Percentiles rank a stretch among this genome's conserved stretches.
These are phyloP conservation scores for Tolypocladium guangdongense DNA, from an alignment of 2,329 filamentous ascomycete genomes.

Conservation along the genomic window DNA sequence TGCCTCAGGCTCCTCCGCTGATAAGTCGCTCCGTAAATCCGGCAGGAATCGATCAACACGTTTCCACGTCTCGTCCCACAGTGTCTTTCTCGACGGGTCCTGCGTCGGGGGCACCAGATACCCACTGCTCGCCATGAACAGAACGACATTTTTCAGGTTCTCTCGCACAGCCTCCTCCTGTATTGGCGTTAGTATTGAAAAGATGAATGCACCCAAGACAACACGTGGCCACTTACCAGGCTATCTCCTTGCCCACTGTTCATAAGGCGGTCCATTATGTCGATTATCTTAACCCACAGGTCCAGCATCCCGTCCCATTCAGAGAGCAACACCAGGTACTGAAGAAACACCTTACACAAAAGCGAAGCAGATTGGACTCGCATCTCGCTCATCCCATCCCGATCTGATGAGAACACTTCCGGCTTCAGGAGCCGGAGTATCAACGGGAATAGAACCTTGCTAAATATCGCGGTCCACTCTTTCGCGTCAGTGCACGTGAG, in stretches of 20 bases:
- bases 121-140: conserved; percentile 88
- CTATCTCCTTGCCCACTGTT: conserved; percentile 89
- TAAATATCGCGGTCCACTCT: conserved; percentile 93
- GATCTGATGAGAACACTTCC: conserved; percentile 86
- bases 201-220: not conserved
- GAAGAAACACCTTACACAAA: conserved; percentile 89
- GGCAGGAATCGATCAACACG: conserved; percentile 55
- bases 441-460: conserved; percentile 84
- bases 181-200: conserved; percentile 3
- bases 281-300: conserved; percentile 84
- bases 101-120: conserved; percentile 63
- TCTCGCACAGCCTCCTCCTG: conserved; percentile 93
- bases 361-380: conserved; percentile 83
- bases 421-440: conserved; percentile 82
- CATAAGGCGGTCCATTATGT: conserved; percentile 92
- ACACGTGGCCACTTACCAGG: conserved; percentile 45
- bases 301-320: conserved; percentile 84
- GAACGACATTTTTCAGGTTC: conserved; percentile 87
- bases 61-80: conserved; percentile 55
- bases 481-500: conserved; percentile 74
- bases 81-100: conserved; percentile 41
- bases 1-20: conserved; percentile 31
- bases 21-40: conserved; percentile 45
- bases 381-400: conserved; percentile 89
- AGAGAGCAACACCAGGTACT: conserved; percentile 77